These are phyloP conservation scores for Mycena haematopus DNA, from an alignment of 768 basidiomycete genomes.

Conservation along the genomic window DNA sequence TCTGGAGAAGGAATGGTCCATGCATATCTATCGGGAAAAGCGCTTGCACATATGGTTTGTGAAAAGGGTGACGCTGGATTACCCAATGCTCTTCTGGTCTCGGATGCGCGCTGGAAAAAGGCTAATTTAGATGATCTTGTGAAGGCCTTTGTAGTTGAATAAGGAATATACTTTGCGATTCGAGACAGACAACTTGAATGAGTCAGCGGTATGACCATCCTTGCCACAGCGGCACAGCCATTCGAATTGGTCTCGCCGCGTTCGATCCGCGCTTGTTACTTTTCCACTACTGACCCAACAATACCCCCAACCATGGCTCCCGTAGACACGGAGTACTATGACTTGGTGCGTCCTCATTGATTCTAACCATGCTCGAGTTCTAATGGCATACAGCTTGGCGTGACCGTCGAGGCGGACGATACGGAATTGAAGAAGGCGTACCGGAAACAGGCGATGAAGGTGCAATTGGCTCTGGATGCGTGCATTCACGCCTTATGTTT, in stretches of 20 bases:
- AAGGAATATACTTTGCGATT: neutral
- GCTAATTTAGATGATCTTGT: constrained; percentile 23
- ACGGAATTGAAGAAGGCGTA: constrained; percentile 94
- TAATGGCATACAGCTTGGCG: constrained; percentile 60
- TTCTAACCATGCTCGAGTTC: neutral
- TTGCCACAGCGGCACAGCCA: neutral
- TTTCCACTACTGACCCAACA: constrained; percentile 12
- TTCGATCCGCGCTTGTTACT: neutral
- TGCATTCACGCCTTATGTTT: constrained; percentile 3
- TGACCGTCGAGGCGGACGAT: constrained; percentile 75
- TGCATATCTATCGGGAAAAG: constrained; percentile 55
- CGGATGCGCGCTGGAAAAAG: constrained; percentile 39
- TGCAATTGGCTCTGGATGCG: constrained; percentile 39
- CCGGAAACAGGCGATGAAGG: constrained; percentile 93
- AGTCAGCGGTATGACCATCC: constrained; percentile 6
- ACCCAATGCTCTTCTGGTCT: constrained; percentile 51
- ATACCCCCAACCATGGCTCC: constrained; percentile 64
- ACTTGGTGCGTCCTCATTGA: constrained; percentile 60
- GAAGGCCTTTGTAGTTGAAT: constrained; percentile 13
- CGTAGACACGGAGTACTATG: constrained; percentile 91
- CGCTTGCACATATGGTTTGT: constrained; percentile 55
- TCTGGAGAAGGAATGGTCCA: constrained; percentile 61
- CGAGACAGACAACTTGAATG: neutral
- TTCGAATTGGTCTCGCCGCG: neutral
- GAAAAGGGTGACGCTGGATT: constrained; percentile 41